Evolutionary conservation across 2,329 filamentous ascomycete genomes (phyloP).

Genomic region (Eutypella sp.): DNA sequence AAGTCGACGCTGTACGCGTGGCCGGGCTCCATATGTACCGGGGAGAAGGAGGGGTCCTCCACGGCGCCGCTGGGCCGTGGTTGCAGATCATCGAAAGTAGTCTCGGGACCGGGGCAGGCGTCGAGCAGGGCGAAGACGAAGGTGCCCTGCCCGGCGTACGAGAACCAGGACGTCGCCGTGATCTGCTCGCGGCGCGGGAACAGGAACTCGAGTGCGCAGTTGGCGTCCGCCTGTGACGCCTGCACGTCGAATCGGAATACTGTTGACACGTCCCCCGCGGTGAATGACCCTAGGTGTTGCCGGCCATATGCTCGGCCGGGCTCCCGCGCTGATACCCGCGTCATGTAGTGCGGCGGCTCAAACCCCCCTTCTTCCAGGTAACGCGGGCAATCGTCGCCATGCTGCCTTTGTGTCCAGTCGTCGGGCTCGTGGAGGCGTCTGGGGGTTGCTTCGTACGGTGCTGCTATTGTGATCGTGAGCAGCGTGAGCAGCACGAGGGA

Average conservation of each 20-base stretch:
- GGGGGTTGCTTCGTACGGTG: too few species aligned
- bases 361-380: constrained; percentile 22
- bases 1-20: constrained; percentile 27
- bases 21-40: constrained; percentile 29
- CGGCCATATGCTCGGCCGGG: constrained; percentile 35
- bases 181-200: constrained; percentile 33
- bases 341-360: constrained; percentile 29
- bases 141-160: constrained; percentile 31
- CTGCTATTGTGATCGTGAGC: too few species aligned
- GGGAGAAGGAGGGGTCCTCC: constrained; percentile 23
- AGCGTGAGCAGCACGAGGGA: too few species aligned
- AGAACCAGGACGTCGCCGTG: constrained; percentile 28
- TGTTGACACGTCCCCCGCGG: constrained; percentile 27
- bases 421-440: too few species aligned
- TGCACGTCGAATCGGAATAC: constrained; percentile 44
- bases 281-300: constrained; percentile 33
- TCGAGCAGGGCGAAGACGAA: constrained; percentile 26
- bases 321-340: constrained; percentile 23
- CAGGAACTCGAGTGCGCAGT: constrained; percentile 42
- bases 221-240: constrained; percentile 31
- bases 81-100: constrained; percentile 27
- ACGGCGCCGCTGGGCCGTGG: constrained; percentile 16
- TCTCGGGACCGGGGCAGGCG: constrained; percentile 23
- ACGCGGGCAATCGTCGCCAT: constrained; percentile 21
- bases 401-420: too few species aligned